Conservation (phyloP, 2,329 filamentous ascomycete species). For the Hypoxylon sp. region DNA sequence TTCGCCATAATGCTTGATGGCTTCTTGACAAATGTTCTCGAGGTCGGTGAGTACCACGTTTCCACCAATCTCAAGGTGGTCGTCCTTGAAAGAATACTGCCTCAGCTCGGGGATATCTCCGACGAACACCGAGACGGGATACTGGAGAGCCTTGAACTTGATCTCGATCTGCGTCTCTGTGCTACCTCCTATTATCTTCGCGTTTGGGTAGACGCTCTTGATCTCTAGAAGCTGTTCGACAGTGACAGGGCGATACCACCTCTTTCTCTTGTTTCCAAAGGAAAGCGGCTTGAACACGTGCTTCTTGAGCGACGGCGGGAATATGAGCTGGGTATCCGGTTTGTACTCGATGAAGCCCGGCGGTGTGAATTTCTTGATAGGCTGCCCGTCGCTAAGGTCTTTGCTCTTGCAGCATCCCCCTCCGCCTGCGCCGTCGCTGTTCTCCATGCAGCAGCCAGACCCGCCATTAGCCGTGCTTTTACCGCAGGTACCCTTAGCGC, state of each 20-base stretch:
- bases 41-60: conserved; percentile 93
- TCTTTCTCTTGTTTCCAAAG: conserved; percentile 94
- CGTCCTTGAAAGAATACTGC: conserved; percentile 79
- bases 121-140: conserved; percentile 88
- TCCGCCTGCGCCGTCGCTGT: conserved; percentile 57
- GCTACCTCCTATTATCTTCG: conserved; percentile 94
- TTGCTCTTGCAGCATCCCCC: conserved; percentile 77
- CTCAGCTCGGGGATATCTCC: conserved; percentile 91
- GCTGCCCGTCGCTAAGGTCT: conserved; percentile 56
- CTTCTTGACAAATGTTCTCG: conserved; percentile 82
- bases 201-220: conserved; percentile 82
- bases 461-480: conserved; percentile 59
- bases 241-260: conserved; percentile 90
- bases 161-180: conserved; percentile 98
- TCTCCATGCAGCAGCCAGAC: conserved; percentile 76
- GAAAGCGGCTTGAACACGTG: conserved; percentile 82
- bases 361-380: conserved; percentile 76
- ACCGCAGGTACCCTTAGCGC: conserved; percentile 59
- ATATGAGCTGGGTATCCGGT: conserved; percentile 93
- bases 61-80: conserved; percentile 88
- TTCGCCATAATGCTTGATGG: conserved; percentile 78
- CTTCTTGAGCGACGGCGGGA: conserved; percentile 84
- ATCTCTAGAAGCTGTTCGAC: conserved; percentile 89
- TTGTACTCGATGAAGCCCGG: conserved; percentile 95
- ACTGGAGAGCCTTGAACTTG: conserved; percentile 95